phyloP scores from a whole-genome alignment of 2,329 filamentous ascomycete genomes.

The Phaeomoniella chlamydospora region DNA sequence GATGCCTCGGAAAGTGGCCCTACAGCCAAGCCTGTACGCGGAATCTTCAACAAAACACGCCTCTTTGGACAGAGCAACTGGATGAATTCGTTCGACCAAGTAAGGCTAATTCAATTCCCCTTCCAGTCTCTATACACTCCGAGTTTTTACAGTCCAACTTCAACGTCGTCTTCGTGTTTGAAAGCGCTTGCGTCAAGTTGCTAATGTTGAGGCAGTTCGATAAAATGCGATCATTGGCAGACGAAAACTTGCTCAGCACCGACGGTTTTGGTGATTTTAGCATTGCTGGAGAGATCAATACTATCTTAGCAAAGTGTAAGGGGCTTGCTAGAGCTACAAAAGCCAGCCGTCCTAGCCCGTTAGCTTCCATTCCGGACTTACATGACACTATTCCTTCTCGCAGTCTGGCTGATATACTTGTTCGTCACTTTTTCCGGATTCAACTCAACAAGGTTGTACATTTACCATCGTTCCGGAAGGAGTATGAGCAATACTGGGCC shows the following conservation, averaged over 20 bases:
- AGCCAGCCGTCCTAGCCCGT: constrained; percentile 23
- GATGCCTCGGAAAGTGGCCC: neutral
- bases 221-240: neutral
- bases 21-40: neutral
- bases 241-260: constrained; percentile 3
- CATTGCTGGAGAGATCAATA: constrained; percentile 22
- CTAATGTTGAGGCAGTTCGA: too few species aligned
- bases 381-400: constrained; percentile 27
- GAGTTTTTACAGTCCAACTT: too few species aligned
- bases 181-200: too few species aligned
- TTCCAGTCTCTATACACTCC: too few species aligned
- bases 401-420: constrained; percentile 32
- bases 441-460: constrained; percentile 44
- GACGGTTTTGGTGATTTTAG: constrained; percentile 18
- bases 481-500: constrained; percentile 41
- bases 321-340: constrained; percentile 38
- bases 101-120: too few species aligned
- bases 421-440: constrained; percentile 39
- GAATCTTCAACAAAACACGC: constrained; percentile 29
- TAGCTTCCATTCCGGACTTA: constrained; percentile 31
- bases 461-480: constrained; percentile 38
- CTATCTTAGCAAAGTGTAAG: constrained; percentile 36
- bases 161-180: too few species aligned
- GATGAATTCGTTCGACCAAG: constrained; percentile 34
- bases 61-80: constrained; percentile 43